phyloP scores from a whole-genome alignment of 164 flowering plant species.

The Cinnamomum chago region DNA sequence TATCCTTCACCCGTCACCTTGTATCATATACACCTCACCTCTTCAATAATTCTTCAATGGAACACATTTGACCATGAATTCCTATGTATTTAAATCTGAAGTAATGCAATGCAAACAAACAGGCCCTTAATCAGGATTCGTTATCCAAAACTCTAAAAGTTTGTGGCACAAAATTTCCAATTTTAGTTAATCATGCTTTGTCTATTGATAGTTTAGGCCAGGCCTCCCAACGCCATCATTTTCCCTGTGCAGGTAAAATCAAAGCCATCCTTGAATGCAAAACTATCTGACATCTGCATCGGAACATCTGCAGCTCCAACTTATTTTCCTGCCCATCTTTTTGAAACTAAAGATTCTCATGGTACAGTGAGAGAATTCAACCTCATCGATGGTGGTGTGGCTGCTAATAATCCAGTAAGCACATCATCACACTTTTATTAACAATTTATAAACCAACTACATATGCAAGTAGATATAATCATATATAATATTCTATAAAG shows the following conservation, averaged over 20 bases:
- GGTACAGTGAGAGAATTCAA: constrained; percentile 25
- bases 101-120: too few species aligned
- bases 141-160: background rate
- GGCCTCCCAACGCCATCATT: background rate
- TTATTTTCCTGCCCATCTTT: constrained; percentile 31
- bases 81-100: too few species aligned
- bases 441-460: background rate
- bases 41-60: too few species aligned
- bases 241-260: constrained; percentile 20
- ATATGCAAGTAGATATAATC: background rate
- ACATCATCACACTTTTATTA: background rate
- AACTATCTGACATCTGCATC: constrained; percentile 33
- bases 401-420: constrained; percentile 34
- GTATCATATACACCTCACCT: too few species aligned
- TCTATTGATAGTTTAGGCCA: background rate
- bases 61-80: too few species aligned
- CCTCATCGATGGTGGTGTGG: constrained; percentile 36
- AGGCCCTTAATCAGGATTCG: too few species aligned
- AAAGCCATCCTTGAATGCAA: constrained; percentile 23
- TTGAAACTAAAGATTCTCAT: constrained; percentile 13
- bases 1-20: too few species aligned
- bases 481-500: background rate
- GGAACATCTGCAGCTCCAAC: constrained; percentile 41
- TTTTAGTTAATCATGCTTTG: background rate
- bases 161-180: background rate